Base-by-base conservation (phyloP, 208 protist genomes). In the Wallacemonas sp. region DNA sequence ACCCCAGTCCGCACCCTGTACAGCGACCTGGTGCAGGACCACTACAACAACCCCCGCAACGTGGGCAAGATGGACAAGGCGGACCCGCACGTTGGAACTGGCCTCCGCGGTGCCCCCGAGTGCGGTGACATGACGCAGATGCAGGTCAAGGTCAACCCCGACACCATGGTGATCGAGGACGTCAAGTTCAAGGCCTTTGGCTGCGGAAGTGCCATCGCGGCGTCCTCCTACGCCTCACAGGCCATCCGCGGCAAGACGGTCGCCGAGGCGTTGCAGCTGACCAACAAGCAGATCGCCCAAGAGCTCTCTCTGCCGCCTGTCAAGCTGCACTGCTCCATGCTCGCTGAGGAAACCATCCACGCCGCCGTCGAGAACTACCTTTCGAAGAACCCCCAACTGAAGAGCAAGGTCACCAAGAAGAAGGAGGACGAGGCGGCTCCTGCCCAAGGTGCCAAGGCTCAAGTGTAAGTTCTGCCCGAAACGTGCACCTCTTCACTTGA, bases 81-180 rank as follows among this genome's bases (percentile, higher is more conserved):
- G 9, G 82, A 93, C 43, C 70, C 83, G 6, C 88, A 94, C 60
- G 99, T 99, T 9, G 99, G 99, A 26, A 99, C 98, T 14, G 99
- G 98, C 9, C 78, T 99, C 5, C 98, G 99, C 32, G 98, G 98
- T 46, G 97, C 98, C 17, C 98, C 98, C 23, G 97, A 98, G 49
- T 99, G 99, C 77, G 99, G 98, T 32, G 99, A 99, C 77, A 98
- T 99, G 68, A 99, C 99, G 72, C 98, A 99, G 78, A 94, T 99
- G 70, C 97, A 99, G 76, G 84, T 99, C 17, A 96, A 97, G 74
- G 84, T 98, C 11, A 96, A 98, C 68, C 88, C 92, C 11, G 84
- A 97, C 30, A 93, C 87, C 12, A 76, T 91, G 24, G 70, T 92
- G 21, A 98, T 99, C 56, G 85, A 91, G 30, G 95, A 99, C 72